Percentiles rank a stretch among this genome's conserved stretches.
These are phyloP conservation scores for Aspergillus homomorphus DNA, from an alignment of 495 filamentous ascomycete species.

Conservation along the genomic window DNA sequence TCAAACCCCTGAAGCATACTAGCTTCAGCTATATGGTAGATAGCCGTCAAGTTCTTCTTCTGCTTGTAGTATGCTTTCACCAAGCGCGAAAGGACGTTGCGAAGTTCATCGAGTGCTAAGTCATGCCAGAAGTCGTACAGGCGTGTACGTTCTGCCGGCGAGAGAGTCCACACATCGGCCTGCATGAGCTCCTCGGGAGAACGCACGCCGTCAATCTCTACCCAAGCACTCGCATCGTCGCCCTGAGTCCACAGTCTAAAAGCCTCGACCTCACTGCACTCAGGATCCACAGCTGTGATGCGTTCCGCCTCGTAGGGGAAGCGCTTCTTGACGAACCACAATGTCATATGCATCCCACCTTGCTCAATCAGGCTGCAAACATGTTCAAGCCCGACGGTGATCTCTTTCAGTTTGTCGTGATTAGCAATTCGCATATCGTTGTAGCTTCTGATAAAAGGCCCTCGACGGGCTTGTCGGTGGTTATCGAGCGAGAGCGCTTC, in stretches of 20 bases:
- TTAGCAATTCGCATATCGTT: neutral
- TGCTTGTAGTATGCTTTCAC: neutral
- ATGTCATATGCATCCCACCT: neutral
- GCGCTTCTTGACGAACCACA: neutral
- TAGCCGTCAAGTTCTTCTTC: neutral
- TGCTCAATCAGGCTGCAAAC: neutral
- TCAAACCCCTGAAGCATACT: constrained; percentile 8
- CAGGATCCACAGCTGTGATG: neutral
- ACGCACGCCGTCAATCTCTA: neutral
- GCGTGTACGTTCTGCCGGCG: constrained; percentile 19
- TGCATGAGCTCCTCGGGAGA: constrained; percentile 11
- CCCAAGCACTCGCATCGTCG: constrained; percentile 5
- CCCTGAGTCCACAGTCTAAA: constrained; percentile 4
- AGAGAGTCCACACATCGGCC: constrained; percentile 15
- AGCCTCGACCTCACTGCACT: neutral
- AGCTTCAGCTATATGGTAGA: neutral
- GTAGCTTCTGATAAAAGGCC: neutral
- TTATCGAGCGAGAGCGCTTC: constrained; percentile 16
- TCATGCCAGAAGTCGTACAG: constrained; percentile 10
- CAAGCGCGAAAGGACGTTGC: neutral
- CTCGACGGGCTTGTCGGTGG: constrained; percentile 1
- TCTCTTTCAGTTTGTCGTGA: neutral
- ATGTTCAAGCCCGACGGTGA: neutral
- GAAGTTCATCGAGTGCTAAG: neutral
- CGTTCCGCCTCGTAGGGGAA: neutral